These are phyloP conservation scores for Nakazawaea populi DNA, from an alignment of 805 yeast genomes.

Conservation along the genomic window DNA sequence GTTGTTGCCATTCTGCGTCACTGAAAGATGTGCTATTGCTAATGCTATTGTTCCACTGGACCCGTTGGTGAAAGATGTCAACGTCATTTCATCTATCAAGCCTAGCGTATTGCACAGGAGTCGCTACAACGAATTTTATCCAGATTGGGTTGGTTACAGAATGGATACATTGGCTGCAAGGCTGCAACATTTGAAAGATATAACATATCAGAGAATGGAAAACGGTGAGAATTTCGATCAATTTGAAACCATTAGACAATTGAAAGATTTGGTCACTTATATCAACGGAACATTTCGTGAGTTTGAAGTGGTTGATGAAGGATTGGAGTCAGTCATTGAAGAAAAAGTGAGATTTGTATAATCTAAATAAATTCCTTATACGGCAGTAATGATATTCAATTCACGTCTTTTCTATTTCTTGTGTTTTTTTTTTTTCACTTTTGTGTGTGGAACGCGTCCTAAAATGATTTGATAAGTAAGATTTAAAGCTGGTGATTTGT, in stretches of 20 bases:
- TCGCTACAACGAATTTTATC: slow-evolving; percentile 24
- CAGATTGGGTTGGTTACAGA: slow-evolving; percentile 23
- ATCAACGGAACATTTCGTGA: slow-evolving; percentile 27
- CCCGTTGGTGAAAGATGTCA: slow-evolving; percentile 24
- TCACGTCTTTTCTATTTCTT: background rate
- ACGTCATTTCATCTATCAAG: slow-evolving; percentile 25
- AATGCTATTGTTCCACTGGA: slow-evolving; percentile 26
- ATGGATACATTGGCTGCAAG: slow-evolving; percentile 20
- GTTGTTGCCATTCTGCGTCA: slow-evolving; percentile 18
- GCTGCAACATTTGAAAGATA: slow-evolving; percentile 15
- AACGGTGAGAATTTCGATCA: slow-evolving; percentile 25
- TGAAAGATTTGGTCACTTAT: slow-evolving; percentile 20
- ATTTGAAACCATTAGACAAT: slow-evolving; percentile 20
- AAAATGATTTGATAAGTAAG: too few relatives aligned
- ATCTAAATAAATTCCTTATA: background rate
- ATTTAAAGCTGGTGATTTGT: too few relatives aligned
- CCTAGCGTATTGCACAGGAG: slow-evolving; percentile 22
- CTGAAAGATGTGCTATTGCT: slow-evolving; percentile 26
- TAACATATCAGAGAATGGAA: slow-evolving; percentile 13
- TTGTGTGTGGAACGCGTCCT: background rate
- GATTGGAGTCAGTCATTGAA: slow-evolving; percentile 4
- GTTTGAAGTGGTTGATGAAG: slow-evolving; percentile 22
- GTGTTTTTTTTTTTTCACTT: background rate
- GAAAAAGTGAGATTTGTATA: background rate
- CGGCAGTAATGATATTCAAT: background rate